phyloP scores from a whole-genome alignment of 2,329 filamentous ascomycete genomes.

The Apiospora sp. region DNA sequence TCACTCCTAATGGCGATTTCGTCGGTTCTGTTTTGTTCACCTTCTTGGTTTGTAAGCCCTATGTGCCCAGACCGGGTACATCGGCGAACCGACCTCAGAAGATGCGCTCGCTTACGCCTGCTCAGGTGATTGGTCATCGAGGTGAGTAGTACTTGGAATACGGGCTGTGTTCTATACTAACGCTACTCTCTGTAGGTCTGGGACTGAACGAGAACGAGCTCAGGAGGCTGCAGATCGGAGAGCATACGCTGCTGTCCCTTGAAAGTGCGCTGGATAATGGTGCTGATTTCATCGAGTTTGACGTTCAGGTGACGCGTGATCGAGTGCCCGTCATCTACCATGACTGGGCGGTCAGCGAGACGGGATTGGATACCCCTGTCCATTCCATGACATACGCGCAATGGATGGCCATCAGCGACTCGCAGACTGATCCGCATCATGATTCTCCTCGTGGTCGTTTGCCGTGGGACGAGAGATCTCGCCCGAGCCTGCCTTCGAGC shows the following conservation, averaged over 20 bases:
- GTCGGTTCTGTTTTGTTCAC: constrained; percentile 26
- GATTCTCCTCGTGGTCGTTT: constrained; percentile 2
- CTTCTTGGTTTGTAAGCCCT: constrained; percentile 25
- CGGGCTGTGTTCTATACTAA: neutral
- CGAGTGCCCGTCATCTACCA: constrained; percentile 50
- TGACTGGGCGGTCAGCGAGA: constrained; percentile 51
- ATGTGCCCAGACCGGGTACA: neutral
- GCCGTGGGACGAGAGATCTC: constrained; percentile 22
- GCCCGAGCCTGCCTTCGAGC: neutral
- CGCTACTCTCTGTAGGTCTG: neutral
- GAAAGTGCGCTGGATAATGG: constrained; percentile 20
- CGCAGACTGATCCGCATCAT: constrained; percentile 31
- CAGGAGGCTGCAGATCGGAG: constrained; percentile 22
- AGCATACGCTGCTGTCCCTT: constrained; percentile 20
- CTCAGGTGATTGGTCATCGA: constrained; percentile 29
- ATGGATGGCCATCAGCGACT: constrained; percentile 43
- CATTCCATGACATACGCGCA: constrained; percentile 49
- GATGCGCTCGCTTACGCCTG: constrained; percentile 23
- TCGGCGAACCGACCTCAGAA: constrained; percentile 20
- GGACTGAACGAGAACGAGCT: constrained; percentile 22
- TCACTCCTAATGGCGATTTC: constrained; percentile 18
- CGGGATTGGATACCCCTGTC: constrained; percentile 49
- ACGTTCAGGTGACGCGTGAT: constrained; percentile 52
- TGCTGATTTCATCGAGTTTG: constrained; percentile 40
- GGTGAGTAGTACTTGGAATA: constrained; percentile 5